Conservation (phyloP, 2,329 filamentous ascomycete species). For the Pseudocercospora ulei region DNA sequence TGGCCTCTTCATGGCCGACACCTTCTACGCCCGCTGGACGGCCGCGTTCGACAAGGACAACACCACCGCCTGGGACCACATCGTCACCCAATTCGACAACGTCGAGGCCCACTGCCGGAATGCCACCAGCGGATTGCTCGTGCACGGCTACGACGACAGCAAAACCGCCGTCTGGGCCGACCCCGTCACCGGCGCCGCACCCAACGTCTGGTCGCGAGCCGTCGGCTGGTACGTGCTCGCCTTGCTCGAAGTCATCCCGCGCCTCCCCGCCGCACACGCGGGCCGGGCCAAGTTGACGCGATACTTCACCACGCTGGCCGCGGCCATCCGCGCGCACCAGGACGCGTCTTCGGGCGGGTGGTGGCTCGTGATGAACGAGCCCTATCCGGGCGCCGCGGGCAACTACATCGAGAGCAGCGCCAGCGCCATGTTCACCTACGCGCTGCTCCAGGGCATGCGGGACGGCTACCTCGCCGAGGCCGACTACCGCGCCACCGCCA, state of each 20-base stretch:
- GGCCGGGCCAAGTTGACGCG: conserved; percentile 30
- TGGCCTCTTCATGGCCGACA: conserved; percentile 44
- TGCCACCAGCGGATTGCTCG: conserved; percentile 39
- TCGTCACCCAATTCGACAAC: conserved; percentile 34
- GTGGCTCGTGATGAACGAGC: conserved; percentile 49
- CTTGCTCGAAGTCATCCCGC: conserved; percentile 41
- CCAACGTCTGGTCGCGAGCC: conserved; percentile 46
- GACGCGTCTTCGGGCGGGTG: conserved; percentile 47
- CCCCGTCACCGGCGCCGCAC: conserved; percentile 43
- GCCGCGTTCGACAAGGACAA: conserved; percentile 18
- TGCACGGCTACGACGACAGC: conserved; percentile 48
- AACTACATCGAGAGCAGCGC: conserved; percentile 55
- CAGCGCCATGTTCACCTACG: conserved; percentile 50
- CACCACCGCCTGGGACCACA: conserved; percentile 30
- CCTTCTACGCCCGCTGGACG: conserved; percentile 36
- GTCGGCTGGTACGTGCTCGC: conserved; percentile 49
- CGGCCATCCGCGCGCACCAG: conserved; percentile 41
- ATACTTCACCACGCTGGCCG: conserved; percentile 36
- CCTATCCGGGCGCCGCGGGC: conserved; percentile 40
- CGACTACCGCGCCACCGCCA: conserved; percentile 45
- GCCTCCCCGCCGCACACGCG: conserved; percentile 35
- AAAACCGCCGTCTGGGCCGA: conserved; percentile 47
- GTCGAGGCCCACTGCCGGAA: conserved; percentile 42
- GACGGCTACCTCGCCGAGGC: conserved; percentile 34
- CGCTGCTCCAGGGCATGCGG: conserved; percentile 42